phyloP scores from a whole-genome alignment of 1,139 yeast genomes.

The Lodderomyces theae region DNA sequence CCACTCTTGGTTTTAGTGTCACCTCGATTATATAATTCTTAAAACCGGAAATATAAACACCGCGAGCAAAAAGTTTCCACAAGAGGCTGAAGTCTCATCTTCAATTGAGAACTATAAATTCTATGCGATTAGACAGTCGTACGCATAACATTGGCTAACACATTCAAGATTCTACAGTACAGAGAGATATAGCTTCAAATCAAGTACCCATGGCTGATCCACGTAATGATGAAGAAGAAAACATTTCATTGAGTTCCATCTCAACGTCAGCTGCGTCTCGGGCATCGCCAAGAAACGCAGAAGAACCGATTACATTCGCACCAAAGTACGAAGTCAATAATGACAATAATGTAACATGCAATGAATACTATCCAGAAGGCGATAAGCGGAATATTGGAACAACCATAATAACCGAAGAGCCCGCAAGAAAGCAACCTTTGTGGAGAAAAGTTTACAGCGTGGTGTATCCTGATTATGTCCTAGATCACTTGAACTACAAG shows the following conservation, averaged over 20 bases:
- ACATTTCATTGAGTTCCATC: slow-evolving; percentile 6
- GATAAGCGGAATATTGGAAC: slow-evolving; percentile 9
- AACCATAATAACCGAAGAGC: slow-evolving; percentile 11
- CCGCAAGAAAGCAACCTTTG: slow-evolving; percentile 7
- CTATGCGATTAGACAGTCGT: no score
- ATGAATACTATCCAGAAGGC: slow-evolving; percentile 14
- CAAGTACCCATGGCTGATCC: background rate
- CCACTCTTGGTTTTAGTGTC: no score
- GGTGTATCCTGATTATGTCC: slow-evolving; percentile 24
- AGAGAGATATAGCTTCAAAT: background rate
- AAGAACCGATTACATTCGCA: background rate
- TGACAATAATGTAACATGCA: slow-evolving; percentile 1
- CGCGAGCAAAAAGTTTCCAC: no score
- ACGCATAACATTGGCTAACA: no score
- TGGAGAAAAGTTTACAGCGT: slow-evolving; percentile 16
- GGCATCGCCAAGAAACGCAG: background rate
- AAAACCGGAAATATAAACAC: no score
- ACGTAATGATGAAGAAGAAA: slow-evolving; percentile 3
- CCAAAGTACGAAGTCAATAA: background rate
- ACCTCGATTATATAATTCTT: no score
- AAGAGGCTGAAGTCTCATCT: no score
- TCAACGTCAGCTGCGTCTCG: slow-evolving; percentile 7
- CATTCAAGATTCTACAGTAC: background rate
- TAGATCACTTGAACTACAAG: slow-evolving; percentile 25
- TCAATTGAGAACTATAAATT: no score